phyloP scores from a whole-genome alignment of 2,329 filamentous ascomycete genomes.

The Atkinsonella hypoxylon region DNA sequence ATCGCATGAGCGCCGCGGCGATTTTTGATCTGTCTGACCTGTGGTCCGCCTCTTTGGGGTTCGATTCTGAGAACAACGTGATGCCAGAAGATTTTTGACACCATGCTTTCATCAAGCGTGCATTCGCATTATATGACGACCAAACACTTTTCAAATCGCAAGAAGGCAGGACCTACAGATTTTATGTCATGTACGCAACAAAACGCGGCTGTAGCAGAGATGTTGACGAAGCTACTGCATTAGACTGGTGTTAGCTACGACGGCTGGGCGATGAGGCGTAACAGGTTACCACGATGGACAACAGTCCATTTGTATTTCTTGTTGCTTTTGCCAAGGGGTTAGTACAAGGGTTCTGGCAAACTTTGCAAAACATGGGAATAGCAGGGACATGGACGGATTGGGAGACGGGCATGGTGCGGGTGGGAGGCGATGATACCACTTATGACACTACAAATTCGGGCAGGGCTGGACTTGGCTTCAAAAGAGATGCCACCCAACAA shows the following conservation, averaged over 20 bases:
- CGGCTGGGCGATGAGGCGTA: slow-evolving; percentile 11
- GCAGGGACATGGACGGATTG: slow-evolving; percentile 11
- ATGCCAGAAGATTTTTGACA: background rate
- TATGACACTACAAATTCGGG: slow-evolving; percentile 20
- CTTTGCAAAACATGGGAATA: slow-evolving; percentile 9
- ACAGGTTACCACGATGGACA: slow-evolving; percentile 9
- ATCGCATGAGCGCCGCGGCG: slow-evolving; percentile 11
- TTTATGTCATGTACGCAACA: slow-evolving; percentile 4
- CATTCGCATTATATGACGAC: slow-evolving; percentile 2
- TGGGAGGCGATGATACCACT: slow-evolving; percentile 23
- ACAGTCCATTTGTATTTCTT: background rate
- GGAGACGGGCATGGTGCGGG: slow-evolving; percentile 12
- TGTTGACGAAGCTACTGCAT: slow-evolving; percentile 7
- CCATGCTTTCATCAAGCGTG: background rate
- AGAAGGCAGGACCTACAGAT: slow-evolving; percentile 3
- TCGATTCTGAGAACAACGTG: slow-evolving; percentile 13
- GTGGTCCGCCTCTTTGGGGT: slow-evolving; percentile 14
- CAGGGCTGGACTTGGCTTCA: background rate
- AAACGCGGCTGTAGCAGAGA: slow-evolving; percentile 4
- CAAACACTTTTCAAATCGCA: slow-evolving; percentile 1
- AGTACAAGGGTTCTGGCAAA: slow-evolving; percentile 13
- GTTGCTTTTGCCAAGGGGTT: slow-evolving; percentile 7
- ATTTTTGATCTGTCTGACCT: slow-evolving; percentile 12
- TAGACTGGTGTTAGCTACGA: slow-evolving; percentile 8
- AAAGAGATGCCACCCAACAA: background rate